A percentile compares a stretch with the other conserved stretches of the same genome.
These are phyloP conservation scores for Urtica urens DNA, from an alignment of 306 rosid genomes.

Conservation along the genomic window DNA sequence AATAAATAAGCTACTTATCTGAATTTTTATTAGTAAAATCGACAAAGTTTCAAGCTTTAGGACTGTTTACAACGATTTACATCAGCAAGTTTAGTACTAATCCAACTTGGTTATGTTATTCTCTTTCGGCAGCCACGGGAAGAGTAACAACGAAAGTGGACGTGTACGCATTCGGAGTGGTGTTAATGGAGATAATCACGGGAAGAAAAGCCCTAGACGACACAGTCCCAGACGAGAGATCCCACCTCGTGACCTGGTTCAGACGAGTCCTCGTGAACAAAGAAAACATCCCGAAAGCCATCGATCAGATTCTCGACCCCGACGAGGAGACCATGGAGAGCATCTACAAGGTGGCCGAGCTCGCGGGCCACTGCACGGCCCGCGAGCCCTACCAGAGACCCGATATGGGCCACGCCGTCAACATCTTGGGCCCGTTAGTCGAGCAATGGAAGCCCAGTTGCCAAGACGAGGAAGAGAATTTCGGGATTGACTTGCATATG, in stretches of 20 bases:
- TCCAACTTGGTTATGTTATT: no score
- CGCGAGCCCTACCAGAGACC: slow-evolving; percentile 90
- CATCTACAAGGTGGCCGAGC: slow-evolving; percentile 71
- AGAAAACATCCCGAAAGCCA: slow-evolving; percentile 79
- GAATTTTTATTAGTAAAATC: no score
- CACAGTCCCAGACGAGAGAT: slow-evolving; percentile 59
- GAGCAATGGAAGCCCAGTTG: slow-evolving; percentile 69
- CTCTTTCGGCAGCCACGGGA: slow-evolving; percentile 59
- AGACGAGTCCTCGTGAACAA: slow-evolving; percentile 61
- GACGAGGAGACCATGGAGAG: slow-evolving; percentile 88
- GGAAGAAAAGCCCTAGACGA: slow-evolving; percentile 80
- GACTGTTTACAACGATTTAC: no score
- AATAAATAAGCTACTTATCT: no score
- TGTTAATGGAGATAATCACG: slow-evolving; percentile 70
- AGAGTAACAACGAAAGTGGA: slow-evolving; percentile 94
- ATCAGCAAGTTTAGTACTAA: no score
- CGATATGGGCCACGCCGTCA: slow-evolving; percentile 86
- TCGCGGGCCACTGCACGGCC: slow-evolving; percentile 80
- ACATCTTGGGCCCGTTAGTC: slow-evolving; percentile 63
- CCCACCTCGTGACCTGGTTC: slow-evolving; percentile 88
- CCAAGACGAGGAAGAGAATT: slow-evolving; percentile 55
- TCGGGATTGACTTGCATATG: slow-evolving; percentile 64
- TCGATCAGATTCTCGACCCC: slow-evolving; percentile 58
- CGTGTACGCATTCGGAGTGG: slow-evolving; percentile 82
- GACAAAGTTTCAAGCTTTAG: no score